Evolutionary conservation across 2,329 filamentous ascomycete genomes (phyloP).

Genomic region (Huntiella abstrusa): DNA sequence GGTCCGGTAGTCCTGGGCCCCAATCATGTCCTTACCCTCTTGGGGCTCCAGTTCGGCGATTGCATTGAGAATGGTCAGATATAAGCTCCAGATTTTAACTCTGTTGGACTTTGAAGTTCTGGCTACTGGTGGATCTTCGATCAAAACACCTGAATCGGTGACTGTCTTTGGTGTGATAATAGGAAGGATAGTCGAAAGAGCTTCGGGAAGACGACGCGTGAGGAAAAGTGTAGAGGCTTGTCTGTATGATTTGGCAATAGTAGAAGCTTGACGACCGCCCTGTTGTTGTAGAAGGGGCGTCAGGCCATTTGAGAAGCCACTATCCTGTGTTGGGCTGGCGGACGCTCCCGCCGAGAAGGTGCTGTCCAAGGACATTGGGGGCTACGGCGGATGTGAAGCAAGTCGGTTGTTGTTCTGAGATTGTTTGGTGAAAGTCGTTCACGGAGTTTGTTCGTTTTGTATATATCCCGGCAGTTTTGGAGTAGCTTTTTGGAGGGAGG

Average conservation of each 20-base stretch:
- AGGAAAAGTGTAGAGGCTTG: constrained; percentile 88
- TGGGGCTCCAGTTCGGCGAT: constrained; percentile 76
- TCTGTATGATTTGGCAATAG: constrained; percentile 82
- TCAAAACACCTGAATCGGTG: constrained; percentile 25
- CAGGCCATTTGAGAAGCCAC: constrained; percentile 41
- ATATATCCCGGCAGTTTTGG: too few species aligned
- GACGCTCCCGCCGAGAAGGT: constrained; percentile 22
- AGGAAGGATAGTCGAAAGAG: constrained; percentile 66
- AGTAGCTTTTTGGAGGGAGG: too few species aligned
- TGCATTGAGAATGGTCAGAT: constrained; percentile 80
- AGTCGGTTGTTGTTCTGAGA: background rate
- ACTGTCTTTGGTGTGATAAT: constrained; percentile 47
- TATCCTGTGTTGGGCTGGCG: constrained; percentile 25
- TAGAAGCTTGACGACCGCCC: constrained; percentile 39
- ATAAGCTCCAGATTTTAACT: constrained; percentile 95
- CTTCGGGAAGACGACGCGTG: constrained; percentile 81
- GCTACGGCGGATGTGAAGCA: background rate
- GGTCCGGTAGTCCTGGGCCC: constrained; percentile 64
- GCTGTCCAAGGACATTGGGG: constrained; percentile 25
- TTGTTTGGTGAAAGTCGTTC: background rate
- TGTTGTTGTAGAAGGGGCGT: constrained; percentile 45
- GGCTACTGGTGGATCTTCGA: constrained; percentile 52
- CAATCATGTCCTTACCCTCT: constrained; percentile 78
- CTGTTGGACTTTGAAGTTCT: constrained; percentile 63
- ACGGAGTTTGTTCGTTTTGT: too few species aligned